Percentiles rank a stretch among this genome's conserved stretches.
phyloP scores from a whole-genome alignment of 2,329 filamentous ascomycete genomes.

The Cladophialophora bantiana region DNA sequence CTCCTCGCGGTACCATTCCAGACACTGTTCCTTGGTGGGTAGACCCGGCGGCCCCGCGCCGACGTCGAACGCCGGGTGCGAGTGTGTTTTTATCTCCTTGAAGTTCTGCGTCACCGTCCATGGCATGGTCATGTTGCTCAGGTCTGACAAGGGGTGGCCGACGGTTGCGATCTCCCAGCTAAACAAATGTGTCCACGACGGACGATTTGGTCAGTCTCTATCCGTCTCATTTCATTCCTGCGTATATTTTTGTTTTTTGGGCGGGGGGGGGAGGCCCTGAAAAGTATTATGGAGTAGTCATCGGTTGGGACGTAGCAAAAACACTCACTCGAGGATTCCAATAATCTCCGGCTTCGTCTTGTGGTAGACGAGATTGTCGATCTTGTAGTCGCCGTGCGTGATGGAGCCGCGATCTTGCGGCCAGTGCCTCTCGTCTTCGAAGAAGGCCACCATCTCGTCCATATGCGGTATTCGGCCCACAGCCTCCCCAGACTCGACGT shows the following conservation, averaged over 20 bases:
- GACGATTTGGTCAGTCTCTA: too few species aligned
- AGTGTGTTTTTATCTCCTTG: conserved; percentile 46
- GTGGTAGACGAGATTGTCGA: conserved; percentile 88
- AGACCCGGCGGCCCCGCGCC: conserved; percentile 70
- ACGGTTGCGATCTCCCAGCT: conserved; percentile 96
- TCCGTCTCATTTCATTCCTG: too few species aligned
- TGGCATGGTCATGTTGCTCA: conserved; percentile 73
- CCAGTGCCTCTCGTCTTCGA: conserved; percentile 71
- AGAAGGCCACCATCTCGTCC: conserved; percentile 79
- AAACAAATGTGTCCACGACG: not conserved
- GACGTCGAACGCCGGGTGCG: conserved; percentile 10
- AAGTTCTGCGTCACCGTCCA: conserved; percentile 42
- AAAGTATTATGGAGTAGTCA: too few species aligned
- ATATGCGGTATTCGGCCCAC: conserved; percentile 88
- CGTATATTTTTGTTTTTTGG: too few species aligned
- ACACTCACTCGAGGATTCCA: conserved; percentile 74
- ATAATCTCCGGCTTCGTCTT: conserved; percentile 86
- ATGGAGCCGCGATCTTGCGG: conserved; percentile 79
- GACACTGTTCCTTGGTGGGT: conserved; percentile 64
- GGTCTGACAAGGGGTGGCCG: conserved; percentile 89
- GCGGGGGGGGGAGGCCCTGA: too few species aligned
- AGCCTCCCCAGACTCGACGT: conserved; percentile 75
- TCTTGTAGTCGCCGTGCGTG: conserved; percentile 97
- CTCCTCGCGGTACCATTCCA: conserved; percentile 71
- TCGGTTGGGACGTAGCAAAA: too few species aligned